These are phyloP conservation scores for Platanthera guangdongensis DNA, from an alignment of 106 monocot species.

Conservation along the genomic window DNA sequence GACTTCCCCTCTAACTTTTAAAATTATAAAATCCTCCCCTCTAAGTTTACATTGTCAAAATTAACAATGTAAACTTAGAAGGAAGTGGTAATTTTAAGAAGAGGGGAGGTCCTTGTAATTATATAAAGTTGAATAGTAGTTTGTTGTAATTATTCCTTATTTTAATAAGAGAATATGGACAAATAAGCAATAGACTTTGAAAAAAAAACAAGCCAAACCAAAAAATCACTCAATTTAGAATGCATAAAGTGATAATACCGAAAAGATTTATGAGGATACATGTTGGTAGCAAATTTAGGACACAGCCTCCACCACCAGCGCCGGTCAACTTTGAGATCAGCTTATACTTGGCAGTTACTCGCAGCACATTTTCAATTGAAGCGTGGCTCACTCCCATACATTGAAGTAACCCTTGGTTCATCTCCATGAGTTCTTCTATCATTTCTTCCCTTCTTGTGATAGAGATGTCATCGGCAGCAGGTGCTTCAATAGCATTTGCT, in stretches of 20 bases:
- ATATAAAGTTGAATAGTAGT: too few relatives aligned
- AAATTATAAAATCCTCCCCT: too few relatives aligned
- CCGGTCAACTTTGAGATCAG: conserved; percentile 85
- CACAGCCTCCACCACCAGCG: conserved; percentile 97
- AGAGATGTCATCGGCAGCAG: conserved; percentile 48
- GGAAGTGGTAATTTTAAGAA: too few relatives aligned
- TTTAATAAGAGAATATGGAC: not conserved
- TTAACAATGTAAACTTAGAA: too few relatives aligned
- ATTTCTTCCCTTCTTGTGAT: conserved; percentile 60
- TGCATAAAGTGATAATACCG: not conserved
- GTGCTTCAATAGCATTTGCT: conserved; percentile 36
- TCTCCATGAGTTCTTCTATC: conserved; percentile 82
- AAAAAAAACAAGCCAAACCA: not conserved
- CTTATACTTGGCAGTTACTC: conserved; percentile 63
- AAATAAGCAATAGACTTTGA: not conserved
- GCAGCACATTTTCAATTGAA: conserved; percentile 75
- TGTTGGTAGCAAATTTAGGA: conserved; percentile 72
- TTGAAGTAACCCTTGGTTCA: conserved; percentile 90
- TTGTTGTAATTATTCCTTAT: too few relatives aligned
- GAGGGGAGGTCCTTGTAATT: too few relatives aligned
- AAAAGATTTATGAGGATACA: conserved; percentile 42
- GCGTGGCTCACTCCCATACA: conserved; percentile 94
- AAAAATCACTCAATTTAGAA: not conserved
- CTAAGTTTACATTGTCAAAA: too few relatives aligned
- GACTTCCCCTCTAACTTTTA: too few relatives aligned